phyloP scores from a whole-genome alignment of 306 rosid species.

The Prunus mume region DNA sequence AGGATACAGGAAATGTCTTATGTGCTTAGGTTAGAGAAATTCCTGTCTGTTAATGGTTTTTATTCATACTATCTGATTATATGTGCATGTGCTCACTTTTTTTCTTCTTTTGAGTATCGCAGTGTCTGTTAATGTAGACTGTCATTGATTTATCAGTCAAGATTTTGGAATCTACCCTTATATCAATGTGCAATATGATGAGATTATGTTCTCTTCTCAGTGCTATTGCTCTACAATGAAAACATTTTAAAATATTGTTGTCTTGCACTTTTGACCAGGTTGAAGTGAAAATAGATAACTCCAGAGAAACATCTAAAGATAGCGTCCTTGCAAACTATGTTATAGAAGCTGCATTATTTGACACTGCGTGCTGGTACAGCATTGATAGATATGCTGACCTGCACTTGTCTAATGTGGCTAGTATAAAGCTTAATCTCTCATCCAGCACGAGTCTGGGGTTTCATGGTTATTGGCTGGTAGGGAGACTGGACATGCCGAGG shows the following conservation, averaged over 20 bases:
- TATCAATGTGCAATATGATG: not conserved
- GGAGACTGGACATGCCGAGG: conserved; percentile 66
- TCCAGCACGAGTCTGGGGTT: conserved; percentile 47
- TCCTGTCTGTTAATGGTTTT: not conserved
- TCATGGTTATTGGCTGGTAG: conserved; percentile 63
- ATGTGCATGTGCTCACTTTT: not conserved
- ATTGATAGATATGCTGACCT: conserved; percentile 53
- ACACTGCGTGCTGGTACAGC: conserved; percentile 57
- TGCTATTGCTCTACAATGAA: not conserved
- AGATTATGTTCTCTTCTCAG: not conserved
- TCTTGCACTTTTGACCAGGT: conserved; percentile 50
- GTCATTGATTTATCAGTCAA: not conserved
- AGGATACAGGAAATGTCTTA: not conserved
- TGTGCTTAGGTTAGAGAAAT: not conserved
- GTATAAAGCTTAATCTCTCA: conserved; percentile 47
- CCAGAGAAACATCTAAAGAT: conserved; percentile 55
- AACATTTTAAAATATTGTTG: conserved; percentile 13
- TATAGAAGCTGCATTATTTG: conserved; percentile 70
- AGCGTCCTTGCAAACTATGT: conserved; percentile 50
- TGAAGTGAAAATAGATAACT: conserved; percentile 81
- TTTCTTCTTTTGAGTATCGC: not conserved
- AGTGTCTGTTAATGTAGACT: not conserved
- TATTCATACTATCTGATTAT: not conserved
- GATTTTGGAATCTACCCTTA: not conserved
- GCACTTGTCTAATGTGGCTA: conserved; percentile 63